Evolutionary conservation across 495 filamentous ascomycete genomes (phyloP).

Genomic region (Cryomyces antarcticus): DNA sequence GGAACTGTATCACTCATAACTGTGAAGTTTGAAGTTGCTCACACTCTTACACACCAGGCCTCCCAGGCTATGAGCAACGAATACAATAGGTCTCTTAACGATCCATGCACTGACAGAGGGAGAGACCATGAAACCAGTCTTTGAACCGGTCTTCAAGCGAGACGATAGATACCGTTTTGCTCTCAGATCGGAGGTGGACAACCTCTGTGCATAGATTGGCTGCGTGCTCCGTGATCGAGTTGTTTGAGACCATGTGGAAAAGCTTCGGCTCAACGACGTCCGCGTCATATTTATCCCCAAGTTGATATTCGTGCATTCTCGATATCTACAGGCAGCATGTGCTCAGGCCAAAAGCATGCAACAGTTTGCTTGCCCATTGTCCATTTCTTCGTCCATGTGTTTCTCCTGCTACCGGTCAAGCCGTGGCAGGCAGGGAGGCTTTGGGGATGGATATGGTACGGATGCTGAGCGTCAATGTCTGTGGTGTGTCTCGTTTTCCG

Average conservation of each 20-base stretch:
- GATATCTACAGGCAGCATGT: not conserved
- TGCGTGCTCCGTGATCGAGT: not conserved
- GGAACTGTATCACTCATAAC: no score
- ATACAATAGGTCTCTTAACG: constrained; percentile 8
- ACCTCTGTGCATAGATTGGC: not conserved
- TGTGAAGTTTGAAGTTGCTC: not conserved
- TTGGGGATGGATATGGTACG: no score
- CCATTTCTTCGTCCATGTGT: not conserved
- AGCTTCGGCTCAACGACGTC: not conserved
- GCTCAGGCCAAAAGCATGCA: not conserved
- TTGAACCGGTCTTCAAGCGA: not conserved
- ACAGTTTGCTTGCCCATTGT: not conserved
- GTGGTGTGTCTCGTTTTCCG: no score
- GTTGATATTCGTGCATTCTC: constrained; percentile 3
- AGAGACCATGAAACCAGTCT: not conserved
- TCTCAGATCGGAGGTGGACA: not conserved
- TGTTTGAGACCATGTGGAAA: not conserved
- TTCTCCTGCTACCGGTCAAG: not conserved
- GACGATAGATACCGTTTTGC: not conserved
- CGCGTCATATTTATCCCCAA: constrained; percentile 1
- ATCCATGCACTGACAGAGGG: not conserved
- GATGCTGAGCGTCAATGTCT: no score
- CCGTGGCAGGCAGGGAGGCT: no score
- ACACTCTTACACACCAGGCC: constrained; percentile 9
- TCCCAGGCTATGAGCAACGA: constrained; percentile 12